Evolutionary conservation across 2,329 filamentous ascomycete genomes (phyloP).

Genomic region (Xylariaceae sp.): DNA sequence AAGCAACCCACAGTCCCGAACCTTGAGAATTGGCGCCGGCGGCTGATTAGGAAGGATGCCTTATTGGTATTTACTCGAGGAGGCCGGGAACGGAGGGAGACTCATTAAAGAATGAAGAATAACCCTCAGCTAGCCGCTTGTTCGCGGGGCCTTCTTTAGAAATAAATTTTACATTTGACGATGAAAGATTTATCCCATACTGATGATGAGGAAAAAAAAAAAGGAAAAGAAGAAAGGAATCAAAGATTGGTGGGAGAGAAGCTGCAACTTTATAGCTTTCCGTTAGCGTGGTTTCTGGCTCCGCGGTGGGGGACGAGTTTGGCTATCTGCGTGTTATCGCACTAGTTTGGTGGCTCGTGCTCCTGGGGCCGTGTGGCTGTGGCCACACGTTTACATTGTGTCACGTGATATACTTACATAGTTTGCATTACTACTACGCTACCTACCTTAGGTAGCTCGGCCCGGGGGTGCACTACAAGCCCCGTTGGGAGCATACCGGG

Average conservation of each 20-base stretch:
- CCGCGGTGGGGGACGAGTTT: slow-evolving; percentile 15
- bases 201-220: slow-evolving; percentile 33
- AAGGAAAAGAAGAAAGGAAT: slow-evolving; percentile 21
- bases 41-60: slow-evolving; percentile 32
- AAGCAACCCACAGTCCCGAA: slow-evolving; percentile 35
- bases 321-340: not conserved
- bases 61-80: slow-evolving; percentile 29
- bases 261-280: slow-evolving; percentile 7
- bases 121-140: slow-evolving; percentile 34
- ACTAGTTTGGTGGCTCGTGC: slow-evolving; percentile 2
- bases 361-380: not conserved
- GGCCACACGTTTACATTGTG: not conserved
- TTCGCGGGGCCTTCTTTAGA: slow-evolving; percentile 31
- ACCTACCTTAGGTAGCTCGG: too few relatives aligned
- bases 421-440: too few relatives aligned
- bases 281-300: slow-evolving; percentile 1
- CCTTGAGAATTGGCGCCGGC: slow-evolving; percentile 33
- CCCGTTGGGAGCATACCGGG: too few relatives aligned
- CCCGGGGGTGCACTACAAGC: too few relatives aligned
- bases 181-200: slow-evolving; percentile 34
- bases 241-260: slow-evolving; percentile 6
- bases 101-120: slow-evolving; percentile 27
- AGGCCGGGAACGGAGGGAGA: slow-evolving; percentile 37
- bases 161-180: slow-evolving; percentile 34
- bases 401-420: not conserved